phyloP scores from a whole-genome alignment of 495 filamentous ascomycete species.

The Trichoderma asperelloides region DNA sequence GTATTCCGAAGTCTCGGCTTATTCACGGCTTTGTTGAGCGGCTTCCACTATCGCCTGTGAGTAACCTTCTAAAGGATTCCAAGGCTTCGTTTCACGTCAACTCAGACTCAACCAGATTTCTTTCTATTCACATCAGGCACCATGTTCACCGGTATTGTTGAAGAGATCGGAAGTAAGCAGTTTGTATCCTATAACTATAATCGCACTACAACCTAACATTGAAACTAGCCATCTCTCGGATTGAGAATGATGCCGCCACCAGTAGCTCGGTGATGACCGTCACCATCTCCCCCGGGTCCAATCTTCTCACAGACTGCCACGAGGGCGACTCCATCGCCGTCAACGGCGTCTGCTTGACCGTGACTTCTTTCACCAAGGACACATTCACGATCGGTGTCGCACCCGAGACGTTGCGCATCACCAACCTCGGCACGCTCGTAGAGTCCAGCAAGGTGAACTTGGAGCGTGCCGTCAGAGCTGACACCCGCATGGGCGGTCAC shows the following conservation, averaged over 20 bases:
- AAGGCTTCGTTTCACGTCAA: background rate
- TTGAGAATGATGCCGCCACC: constrained; percentile 70
- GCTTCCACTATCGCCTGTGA: background rate
- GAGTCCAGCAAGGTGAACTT: constrained; percentile 63
- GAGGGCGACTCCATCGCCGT: constrained; percentile 88
- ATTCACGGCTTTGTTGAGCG: too few relatives aligned
- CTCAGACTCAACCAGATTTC: background rate
- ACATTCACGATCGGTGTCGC: constrained; percentile 89
- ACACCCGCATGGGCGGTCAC: constrained; percentile 84
- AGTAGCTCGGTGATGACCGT: constrained; percentile 89
- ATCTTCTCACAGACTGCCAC: constrained; percentile 72
- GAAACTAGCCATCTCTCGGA: constrained; percentile 63
- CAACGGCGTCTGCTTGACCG: constrained; percentile 86
- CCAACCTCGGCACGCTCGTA: constrained; percentile 72
- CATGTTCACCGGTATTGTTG: constrained; percentile 98
- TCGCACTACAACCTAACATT: constrained; percentile 16
- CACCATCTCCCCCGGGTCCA: constrained; percentile 47
- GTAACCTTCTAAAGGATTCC: background rate
- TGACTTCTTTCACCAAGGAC: constrained; percentile 59
- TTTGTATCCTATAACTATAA: background rate
- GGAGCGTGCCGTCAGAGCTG: constrained; percentile 79
- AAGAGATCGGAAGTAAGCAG: constrained; percentile 79
- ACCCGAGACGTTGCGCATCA: constrained; percentile 92
- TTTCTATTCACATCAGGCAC: constrained; percentile 15
- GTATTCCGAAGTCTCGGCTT: too few relatives aligned